Conservation (phyloP, 352 stramenopile genomes). For the Peronospora farinosa region DNA sequence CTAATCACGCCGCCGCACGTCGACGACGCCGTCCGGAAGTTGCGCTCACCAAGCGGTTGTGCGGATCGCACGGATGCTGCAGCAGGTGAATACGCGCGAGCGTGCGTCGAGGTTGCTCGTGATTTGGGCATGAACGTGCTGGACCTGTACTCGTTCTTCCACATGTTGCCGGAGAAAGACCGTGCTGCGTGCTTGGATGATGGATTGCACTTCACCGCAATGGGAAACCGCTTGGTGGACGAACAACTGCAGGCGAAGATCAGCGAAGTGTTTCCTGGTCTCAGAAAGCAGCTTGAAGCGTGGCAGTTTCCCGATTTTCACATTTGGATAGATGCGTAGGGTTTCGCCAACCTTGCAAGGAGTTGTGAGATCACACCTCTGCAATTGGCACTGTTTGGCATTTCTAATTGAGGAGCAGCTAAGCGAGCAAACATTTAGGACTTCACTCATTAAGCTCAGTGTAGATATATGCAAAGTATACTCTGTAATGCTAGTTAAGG, state of each 20-base stretch:
- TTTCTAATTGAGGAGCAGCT: no score
- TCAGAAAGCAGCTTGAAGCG: slow-evolving; percentile 24
- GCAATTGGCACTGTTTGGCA: no score
- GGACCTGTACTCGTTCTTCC: slow-evolving; percentile 48
- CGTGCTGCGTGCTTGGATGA: slow-evolving; percentile 38
- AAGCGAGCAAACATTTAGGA: no score
- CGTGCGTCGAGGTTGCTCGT: slow-evolving; percentile 34
- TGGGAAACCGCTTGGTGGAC: slow-evolving; percentile 44
- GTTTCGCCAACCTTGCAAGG: no score
- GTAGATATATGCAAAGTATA: no score
- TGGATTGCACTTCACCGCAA: slow-evolving; percentile 47
- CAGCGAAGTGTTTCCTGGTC: slow-evolving; percentile 16
- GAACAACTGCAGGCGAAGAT: slow-evolving; percentile 36
- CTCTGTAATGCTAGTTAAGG: no score
- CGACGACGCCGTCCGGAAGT: slow-evolving; percentile 31
- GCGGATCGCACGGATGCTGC: slow-evolving; percentile 42
- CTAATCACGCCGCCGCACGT: slow-evolving; percentile 55
- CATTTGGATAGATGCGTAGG: slow-evolving; percentile 15
- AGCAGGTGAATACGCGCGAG: slow-evolving; percentile 37
- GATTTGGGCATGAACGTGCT: slow-evolving; percentile 29
- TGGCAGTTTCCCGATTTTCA: slow-evolving; percentile 36
- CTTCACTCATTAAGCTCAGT: no score
- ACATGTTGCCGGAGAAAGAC: slow-evolving; percentile 22
- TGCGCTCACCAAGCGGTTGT: slow-evolving; percentile 3
- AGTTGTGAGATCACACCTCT: no score